Evolutionary conservation across 2,329 filamentous ascomycete species (phyloP).

Genomic region (Fusarium phyllophilum): DNA sequence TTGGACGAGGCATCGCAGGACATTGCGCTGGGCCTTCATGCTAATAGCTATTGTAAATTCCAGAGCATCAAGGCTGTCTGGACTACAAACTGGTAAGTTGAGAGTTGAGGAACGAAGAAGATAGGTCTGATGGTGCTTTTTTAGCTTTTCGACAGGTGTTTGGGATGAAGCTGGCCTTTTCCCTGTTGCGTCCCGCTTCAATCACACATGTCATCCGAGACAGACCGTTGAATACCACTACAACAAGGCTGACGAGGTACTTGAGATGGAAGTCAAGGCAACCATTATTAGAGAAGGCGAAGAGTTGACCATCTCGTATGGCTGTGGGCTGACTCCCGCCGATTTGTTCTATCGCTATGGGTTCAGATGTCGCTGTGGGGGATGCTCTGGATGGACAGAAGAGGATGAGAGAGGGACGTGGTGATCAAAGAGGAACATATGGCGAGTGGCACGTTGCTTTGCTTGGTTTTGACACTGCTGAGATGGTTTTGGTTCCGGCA

Average conservation of each 20-base stretch:
- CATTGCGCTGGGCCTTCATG: slow-evolving; percentile 53
- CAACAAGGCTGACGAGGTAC: slow-evolving; percentile 45
- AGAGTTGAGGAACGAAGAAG: background rate
- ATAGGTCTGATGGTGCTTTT: background rate
- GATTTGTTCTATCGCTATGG: slow-evolving; percentile 59
- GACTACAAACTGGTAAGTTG: slow-evolving; percentile 59
- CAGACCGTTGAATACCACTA: slow-evolving; percentile 59
- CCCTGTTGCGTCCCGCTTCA: slow-evolving; percentile 64
- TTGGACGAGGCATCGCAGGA: slow-evolving; percentile 47
- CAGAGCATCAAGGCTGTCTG: slow-evolving; percentile 53
- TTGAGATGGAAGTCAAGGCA: slow-evolving; percentile 54
- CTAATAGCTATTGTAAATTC: slow-evolving; percentile 44
- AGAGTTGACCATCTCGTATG: slow-evolving; percentile 65
- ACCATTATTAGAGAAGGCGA: slow-evolving; percentile 53
- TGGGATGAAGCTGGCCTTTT: slow-evolving; percentile 55
- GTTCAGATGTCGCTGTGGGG: slow-evolving; percentile 63
- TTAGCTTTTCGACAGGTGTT: slow-evolving; percentile 45
- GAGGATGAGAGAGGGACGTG: slow-evolving; percentile 24
- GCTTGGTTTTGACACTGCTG: background rate
- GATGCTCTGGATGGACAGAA: slow-evolving; percentile 49
- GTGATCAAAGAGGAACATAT: slow-evolving; percentile 8
- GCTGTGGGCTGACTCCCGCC: slow-evolving; percentile 46
- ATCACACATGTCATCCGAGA: slow-evolving; percentile 62
- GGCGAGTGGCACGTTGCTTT: background rate
- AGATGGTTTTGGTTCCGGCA: background rate